Percentiles rank a stretch among this genome's conserved stretches.
These are phyloP conservation scores for Cystobasidium slooffiae DNA, from an alignment of 1,284 basidiomycete genomes.

Conservation along the genomic window DNA sequence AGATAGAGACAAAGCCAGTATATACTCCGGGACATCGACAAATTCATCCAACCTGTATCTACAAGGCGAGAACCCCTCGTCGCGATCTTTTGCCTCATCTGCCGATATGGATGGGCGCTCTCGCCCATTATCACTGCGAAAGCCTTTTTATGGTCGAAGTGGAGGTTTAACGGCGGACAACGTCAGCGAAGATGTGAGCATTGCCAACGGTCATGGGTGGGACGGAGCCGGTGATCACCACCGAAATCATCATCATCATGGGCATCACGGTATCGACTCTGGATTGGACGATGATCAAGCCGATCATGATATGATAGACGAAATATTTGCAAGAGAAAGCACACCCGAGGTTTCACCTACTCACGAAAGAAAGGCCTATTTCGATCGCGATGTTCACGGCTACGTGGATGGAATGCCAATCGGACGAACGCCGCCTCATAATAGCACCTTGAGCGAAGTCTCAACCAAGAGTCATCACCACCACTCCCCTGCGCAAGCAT, in stretches of 20 bases:
- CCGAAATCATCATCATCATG: neutral
- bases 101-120: neutral
- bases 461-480: neutral
- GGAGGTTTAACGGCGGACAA: neutral
- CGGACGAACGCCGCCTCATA: neutral
- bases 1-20: conserved; percentile 13
- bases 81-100: neutral
- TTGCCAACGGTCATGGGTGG: neutral
- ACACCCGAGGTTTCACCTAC: neutral
- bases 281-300: conserved; percentile 5
- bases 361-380: neutral
- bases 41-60: conserved; percentile 14
- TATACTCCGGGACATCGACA: neutral
- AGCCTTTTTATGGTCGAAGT: neutral
- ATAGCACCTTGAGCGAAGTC: neutral
- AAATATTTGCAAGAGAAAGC: neutral
- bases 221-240: neutral
- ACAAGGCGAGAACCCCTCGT: conserved; percentile 20
- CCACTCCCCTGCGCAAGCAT: conserved; percentile 15
- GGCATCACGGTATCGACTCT: neutral
- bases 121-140: conserved; percentile 2
- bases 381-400: neutral
- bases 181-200: neutral
- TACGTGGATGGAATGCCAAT: neutral
- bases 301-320: conserved; percentile 11